Percentiles rank a stretch among this genome's conserved stretches.
These are phyloP conservation scores for Cladophialophora psammophila DNA, from an alignment of 2,329 filamentous ascomycete genomes.

Conservation along the genomic window DNA sequence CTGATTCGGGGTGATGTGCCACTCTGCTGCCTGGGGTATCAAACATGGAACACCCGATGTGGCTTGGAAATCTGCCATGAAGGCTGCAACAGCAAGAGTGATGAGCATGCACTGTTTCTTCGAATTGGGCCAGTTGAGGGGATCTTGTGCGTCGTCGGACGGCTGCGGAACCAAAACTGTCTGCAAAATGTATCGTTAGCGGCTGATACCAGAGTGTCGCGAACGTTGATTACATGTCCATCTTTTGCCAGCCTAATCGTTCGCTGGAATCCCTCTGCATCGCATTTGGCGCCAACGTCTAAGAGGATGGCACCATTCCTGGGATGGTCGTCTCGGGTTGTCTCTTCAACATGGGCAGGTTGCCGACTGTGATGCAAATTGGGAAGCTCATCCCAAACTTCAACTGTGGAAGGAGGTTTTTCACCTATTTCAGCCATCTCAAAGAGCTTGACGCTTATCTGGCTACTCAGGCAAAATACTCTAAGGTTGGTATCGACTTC, in stretches of 20 bases:
- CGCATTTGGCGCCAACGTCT: too few species aligned
- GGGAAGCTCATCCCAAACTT: too few species aligned
- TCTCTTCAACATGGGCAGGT: too few species aligned
- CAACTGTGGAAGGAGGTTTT: too few species aligned
- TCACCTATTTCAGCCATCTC: too few species aligned
- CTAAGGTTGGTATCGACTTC: too few species aligned
- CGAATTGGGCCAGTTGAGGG: slow-evolving; percentile 56
- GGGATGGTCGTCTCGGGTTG: too few species aligned
- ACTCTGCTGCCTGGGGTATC: slow-evolving; percentile 47
- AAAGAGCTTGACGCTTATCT: too few species aligned
- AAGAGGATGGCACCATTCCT: too few species aligned
- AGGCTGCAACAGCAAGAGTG: slow-evolving; percentile 46
- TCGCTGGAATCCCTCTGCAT: too few species aligned
- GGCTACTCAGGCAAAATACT: too few species aligned
- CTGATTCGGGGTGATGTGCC: slow-evolving; percentile 46
- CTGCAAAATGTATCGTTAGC: background rate
- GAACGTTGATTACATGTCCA: slow-evolving; percentile 43
- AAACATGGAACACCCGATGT: slow-evolving; percentile 49
- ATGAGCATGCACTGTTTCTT: slow-evolving; percentile 48
- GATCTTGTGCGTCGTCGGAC: slow-evolving; percentile 60
- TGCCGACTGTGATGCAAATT: too few species aligned
- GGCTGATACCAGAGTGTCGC: background rate
- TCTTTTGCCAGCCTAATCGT: background rate
- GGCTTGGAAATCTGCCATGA: slow-evolving; percentile 51
- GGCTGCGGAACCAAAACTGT: slow-evolving; percentile 62